phyloP scores from a whole-genome alignment of 768 basidiomycete genomes.

The Macrolepiota fuliginosa region DNA sequence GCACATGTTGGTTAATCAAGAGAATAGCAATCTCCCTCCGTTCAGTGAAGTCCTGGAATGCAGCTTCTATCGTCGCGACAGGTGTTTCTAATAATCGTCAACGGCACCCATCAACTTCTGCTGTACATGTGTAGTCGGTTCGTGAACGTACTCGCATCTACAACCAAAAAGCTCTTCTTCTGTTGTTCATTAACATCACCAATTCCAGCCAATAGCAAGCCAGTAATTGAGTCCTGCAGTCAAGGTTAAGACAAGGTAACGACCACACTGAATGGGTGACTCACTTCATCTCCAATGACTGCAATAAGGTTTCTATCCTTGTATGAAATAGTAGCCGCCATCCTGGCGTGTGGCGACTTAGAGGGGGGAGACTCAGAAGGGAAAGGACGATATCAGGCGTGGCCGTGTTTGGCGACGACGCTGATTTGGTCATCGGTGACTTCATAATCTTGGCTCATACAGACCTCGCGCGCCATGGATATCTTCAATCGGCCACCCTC shows the following conservation, averaged over 20 bases:
- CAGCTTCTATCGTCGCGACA: constrained; percentile 82
- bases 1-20: constrained; percentile 96
- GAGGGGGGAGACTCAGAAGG: constrained; percentile 1
- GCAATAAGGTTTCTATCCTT: constrained; percentile 88
- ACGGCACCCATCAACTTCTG: neutral
- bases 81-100: constrained; percentile 69
- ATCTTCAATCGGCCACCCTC: constrained; percentile 74
- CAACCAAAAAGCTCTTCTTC: constrained; percentile 97
- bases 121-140: neutral
- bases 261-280: constrained; percentile 12
- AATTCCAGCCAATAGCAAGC: constrained; percentile 90
- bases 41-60: constrained; percentile 93
- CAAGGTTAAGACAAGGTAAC: constrained; percentile 13
- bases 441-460: constrained; percentile 3
- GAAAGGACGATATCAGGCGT: constrained; percentile 5
- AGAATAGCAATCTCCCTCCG: constrained; percentile 95
- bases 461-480: constrained; percentile 40
- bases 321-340: constrained; percentile 55
- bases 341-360: constrained; percentile 20
- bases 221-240: constrained; percentile 91
- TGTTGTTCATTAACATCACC: constrained; percentile 88
- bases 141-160: constrained; percentile 78
- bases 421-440: neutral
- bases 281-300: constrained; percentile 96
- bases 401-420: constrained; percentile 10